Conservation (phyloP, 148 eudicot species). For the Hydrangea macrophylla region DNA sequence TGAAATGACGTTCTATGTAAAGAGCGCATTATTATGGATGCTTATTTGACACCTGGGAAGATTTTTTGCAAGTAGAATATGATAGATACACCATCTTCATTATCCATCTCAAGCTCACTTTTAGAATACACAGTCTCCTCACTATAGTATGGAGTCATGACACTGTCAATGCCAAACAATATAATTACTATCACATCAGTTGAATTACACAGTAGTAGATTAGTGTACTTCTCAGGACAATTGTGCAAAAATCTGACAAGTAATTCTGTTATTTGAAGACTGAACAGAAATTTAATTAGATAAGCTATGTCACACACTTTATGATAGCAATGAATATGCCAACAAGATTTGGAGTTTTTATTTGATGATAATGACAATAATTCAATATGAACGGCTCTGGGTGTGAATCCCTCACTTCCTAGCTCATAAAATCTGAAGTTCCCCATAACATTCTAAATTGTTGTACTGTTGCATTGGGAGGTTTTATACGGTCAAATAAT, state of each 20-base stretch:
- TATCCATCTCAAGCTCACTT: constrained; percentile 78
- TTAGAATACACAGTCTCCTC: constrained; percentile 80
- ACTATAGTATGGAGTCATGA: constrained; percentile 79
- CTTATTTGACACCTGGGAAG: constrained; percentile 54
- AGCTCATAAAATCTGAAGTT: neutral
- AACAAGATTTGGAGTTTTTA: neutral
- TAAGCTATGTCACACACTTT: neutral
- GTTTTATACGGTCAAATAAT: neutral
- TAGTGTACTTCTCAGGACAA: neutral
- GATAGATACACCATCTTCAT: constrained; percentile 78
- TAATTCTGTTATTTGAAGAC: neutral
- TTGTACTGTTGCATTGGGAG: neutral
- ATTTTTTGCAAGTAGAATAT: constrained; percentile 76
- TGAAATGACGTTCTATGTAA: neutral
- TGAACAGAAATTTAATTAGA: neutral
- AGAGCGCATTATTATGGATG: neutral
- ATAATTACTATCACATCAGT: constrained; percentile 13
- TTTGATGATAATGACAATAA: neutral
- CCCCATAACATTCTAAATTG: neutral
- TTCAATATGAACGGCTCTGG: neutral
- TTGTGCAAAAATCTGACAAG: constrained; percentile 5
- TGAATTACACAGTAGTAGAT: constrained; percentile 8
- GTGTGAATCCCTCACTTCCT: neutral
- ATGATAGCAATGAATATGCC: neutral
- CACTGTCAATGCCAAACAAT: constrained; percentile 39